Percentiles rank a stretch among this genome's conserved stretches.
Conservation (phyloP, 768 basidiomycete species). For the Cubamyces lactineus region DNA sequence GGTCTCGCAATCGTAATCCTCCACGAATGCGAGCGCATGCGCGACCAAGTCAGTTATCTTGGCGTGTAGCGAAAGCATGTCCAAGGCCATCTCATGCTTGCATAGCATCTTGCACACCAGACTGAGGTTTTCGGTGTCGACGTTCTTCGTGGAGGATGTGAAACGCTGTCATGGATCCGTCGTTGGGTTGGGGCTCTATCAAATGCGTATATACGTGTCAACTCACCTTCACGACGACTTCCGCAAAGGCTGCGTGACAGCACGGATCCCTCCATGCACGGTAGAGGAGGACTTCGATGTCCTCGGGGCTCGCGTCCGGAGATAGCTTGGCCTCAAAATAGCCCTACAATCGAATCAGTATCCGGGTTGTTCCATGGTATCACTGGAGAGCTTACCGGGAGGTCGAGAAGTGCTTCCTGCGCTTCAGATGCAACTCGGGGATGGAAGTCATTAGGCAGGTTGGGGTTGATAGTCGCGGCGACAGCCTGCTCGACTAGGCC, state of each 20-base stretch:
- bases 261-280: slow-evolving; percentile 58
- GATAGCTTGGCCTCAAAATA: slow-evolving; percentile 63
- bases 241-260: slow-evolving; percentile 61
- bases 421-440: slow-evolving; percentile 60
- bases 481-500: slow-evolving; percentile 60
- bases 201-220: too few species aligned
- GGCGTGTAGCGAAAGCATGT: slow-evolving; percentile 70
- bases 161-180: slow-evolving; percentile 53
- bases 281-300: slow-evolving; percentile 38
- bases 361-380: background rate
- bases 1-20: slow-evolving; percentile 78
- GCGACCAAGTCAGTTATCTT: slow-evolving; percentile 67
- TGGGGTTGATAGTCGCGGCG: slow-evolving; percentile 54
- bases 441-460: slow-evolving; percentile 48
- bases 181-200: background rate
- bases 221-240: slow-evolving; percentile 62
- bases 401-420: slow-evolving; percentile 58
- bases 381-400: slow-evolving; percentile 49
- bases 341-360: slow-evolving; percentile 38
- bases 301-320: slow-evolving; percentile 49
- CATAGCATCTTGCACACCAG: slow-evolving; percentile 71
- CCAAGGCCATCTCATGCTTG: slow-evolving; percentile 59
- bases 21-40: slow-evolving; percentile 61
- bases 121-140: slow-evolving; percentile 72
- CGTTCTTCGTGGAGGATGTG: slow-evolving; percentile 47